Evolutionary conservation across 108 stramenopile species (phyloP), one percentile per base, ranked within the genome.

Genomic region (Nitzschia sp.): DNA sequence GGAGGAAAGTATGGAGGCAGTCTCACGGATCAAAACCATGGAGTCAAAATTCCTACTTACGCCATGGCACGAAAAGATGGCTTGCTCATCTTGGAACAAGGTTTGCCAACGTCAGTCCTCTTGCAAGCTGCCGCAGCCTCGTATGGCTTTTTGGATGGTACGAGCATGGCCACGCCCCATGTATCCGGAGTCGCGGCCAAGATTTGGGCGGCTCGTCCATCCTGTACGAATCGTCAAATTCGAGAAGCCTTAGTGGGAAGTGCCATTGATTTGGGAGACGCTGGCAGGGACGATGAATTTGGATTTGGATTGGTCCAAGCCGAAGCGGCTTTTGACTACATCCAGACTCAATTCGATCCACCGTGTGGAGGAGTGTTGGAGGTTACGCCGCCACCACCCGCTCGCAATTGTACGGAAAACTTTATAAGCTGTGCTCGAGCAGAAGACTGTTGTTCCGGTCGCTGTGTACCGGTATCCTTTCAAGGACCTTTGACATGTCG

Each of bases 121-220:
- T n/a, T 33, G 11, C 21, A 69, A 28, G 57, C 38, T 3, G 8
- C 31, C 0, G 1, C 31, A 0, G n/a, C 60, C 1, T 41, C 58
- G 75, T 57, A 68, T 54, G 47, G 35, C n/a, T 22, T 13, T 0
- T 57, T 30, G 27, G 58, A 44, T 54, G 83, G 84, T 16, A 85
- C 84, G 25, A 77, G 71, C 27, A 88, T 86, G 83, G 85, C 89
- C 9, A 58, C 69, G 8, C 85, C 89, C 22, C 89, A 90, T 44
- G 88, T 93, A 9, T 75, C 88, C 0, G 92, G 86, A 29, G 84
- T 83, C 23, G 83, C 83, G 15, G 92, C 92, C 0, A 69, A 85
- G 22, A 50, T 88, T 2, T 68, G 67, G 77, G 60, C 68, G 11
- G 68, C 70, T 45, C 75, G 68, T 55, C 87, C 87, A 23, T 52